phyloP scores from a whole-genome alignment of 345 rosid species.

The Salix suchowensis region DNA sequence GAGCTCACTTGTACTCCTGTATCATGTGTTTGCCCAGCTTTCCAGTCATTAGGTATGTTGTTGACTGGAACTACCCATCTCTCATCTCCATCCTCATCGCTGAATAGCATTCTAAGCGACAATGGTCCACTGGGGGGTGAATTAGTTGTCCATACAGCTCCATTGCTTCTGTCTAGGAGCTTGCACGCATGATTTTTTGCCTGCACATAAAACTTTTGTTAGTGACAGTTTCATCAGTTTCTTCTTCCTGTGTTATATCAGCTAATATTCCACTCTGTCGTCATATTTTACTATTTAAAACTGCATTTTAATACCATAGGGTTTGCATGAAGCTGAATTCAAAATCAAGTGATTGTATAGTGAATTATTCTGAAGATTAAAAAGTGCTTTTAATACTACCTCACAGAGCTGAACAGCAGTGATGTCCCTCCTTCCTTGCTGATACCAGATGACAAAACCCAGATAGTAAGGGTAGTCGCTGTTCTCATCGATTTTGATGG shows the following conservation, averaged over 20 bases:
- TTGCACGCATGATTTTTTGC: constrained; percentile 49
- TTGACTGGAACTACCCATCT: constrained; percentile 60
- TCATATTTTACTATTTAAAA: neutral
- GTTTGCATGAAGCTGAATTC: neutral
- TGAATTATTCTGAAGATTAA: neutral
- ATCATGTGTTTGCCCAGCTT: constrained; percentile 56
- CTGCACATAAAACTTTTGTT: constrained; percentile 26
- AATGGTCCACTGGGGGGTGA: constrained; percentile 57
- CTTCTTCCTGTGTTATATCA: neutral
- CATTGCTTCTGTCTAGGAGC: constrained; percentile 47
- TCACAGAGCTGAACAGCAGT: constrained; percentile 71
- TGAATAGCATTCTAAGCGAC: constrained; percentile 58
- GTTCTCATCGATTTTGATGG: constrained; percentile 61
- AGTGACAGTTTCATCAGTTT: neutral
- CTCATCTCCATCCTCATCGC: constrained; percentile 52
- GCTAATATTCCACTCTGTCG: neutral
- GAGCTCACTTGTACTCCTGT: constrained; percentile 49
- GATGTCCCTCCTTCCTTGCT: constrained; percentile 62
- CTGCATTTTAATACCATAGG: neutral
- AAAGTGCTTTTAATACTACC: constrained; percentile 27
- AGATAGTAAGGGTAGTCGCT: constrained; percentile 61
- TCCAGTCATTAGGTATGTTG: constrained; percentile 57
- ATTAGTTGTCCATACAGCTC: constrained; percentile 54
- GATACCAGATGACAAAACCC: constrained; percentile 57
- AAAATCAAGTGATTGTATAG: neutral